These are phyloP conservation scores for Russula lepida DNA, from an alignment of 768 basidiomycete genomes.

Conservation along the genomic window DNA sequence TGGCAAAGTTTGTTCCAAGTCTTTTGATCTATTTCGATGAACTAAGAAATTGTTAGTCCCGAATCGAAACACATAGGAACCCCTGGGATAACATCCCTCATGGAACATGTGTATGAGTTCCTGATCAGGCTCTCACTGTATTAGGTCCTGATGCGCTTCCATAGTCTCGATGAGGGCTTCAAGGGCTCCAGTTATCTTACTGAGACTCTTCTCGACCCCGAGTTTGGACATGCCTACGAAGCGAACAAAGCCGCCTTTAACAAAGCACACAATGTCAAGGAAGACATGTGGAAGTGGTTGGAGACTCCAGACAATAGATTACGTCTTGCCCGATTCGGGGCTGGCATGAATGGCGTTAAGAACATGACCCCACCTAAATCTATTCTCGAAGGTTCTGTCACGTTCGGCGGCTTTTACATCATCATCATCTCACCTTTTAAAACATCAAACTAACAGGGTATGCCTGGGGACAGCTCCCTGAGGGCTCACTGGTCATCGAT, in stretches of 20 bases:
- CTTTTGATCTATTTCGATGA: background rate
- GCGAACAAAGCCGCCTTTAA: background rate
- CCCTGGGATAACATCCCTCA: slow-evolving; percentile 1
- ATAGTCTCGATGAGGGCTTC: slow-evolving; percentile 20
- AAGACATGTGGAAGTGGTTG: background rate
- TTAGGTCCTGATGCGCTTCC: background rate
- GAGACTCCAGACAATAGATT: slow-evolving; percentile 1
- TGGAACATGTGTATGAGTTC: slow-evolving; percentile 8
- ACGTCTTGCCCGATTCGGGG: slow-evolving; percentile 3
- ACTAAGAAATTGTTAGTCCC: background rate
- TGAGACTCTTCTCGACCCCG: slow-evolving; percentile 21
- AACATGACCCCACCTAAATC: background rate
- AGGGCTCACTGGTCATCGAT: slow-evolving; percentile 8
- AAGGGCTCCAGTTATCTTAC: slow-evolving; percentile 22
- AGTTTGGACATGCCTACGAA: background rate
- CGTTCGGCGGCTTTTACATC: background rate
- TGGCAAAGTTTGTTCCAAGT: background rate
- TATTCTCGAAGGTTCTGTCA: slow-evolving; percentile 1
- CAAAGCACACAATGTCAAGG: background rate
- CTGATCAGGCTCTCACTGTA: background rate
- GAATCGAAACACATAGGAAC: slow-evolving; percentile 8
- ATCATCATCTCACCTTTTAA: background rate
- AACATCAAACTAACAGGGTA: background rate
- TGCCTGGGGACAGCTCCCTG: background rate
- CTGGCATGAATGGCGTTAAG: slow-evolving; percentile 1